phyloP scores from a whole-genome alignment of 371 early-diverging fungal species.

The Parasitella parasitica region DNA sequence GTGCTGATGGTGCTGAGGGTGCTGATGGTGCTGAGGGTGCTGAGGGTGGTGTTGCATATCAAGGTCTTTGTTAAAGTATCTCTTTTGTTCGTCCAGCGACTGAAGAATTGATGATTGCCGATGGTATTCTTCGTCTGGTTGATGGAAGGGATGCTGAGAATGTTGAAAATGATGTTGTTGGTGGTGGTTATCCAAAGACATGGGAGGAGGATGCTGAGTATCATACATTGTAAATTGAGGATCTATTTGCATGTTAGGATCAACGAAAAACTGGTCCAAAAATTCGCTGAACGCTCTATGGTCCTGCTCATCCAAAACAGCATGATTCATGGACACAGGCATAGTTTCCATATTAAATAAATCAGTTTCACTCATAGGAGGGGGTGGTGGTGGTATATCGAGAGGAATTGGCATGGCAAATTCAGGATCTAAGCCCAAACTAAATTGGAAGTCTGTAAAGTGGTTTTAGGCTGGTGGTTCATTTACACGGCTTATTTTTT shows the following conservation, averaged over 20 bases:
- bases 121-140: conserved; percentile 19
- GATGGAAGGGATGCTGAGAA: neutral
- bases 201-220: conserved; percentile 1
- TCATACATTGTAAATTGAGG: conserved; percentile 13
- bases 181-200: conserved; percentile 9
- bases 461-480: no score
- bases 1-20: no score
- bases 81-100: conserved; percentile 40
- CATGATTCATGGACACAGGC: conserved; percentile 10
- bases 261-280: conserved; percentile 45
- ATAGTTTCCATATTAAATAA: conserved; percentile 8
- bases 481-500: no score
- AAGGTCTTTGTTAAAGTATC: conserved; percentile 6
- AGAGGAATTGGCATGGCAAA: conserved; percentile 49
- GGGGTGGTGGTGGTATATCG: conserved; percentile 34
- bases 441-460: conserved; percentile 44
- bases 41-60: neutral
- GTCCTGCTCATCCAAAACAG: conserved; percentile 45
- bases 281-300: conserved; percentile 44
- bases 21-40: no score
- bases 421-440: conserved; percentile 48
- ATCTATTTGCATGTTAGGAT: conserved; percentile 34
- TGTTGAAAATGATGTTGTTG: neutral
- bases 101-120: conserved; percentile 36
- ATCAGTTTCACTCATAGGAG: conserved; percentile 5